Evolutionary conservation across 805 yeast genomes (phyloP).

Genomic region (Candida rishiriensis): DNA sequence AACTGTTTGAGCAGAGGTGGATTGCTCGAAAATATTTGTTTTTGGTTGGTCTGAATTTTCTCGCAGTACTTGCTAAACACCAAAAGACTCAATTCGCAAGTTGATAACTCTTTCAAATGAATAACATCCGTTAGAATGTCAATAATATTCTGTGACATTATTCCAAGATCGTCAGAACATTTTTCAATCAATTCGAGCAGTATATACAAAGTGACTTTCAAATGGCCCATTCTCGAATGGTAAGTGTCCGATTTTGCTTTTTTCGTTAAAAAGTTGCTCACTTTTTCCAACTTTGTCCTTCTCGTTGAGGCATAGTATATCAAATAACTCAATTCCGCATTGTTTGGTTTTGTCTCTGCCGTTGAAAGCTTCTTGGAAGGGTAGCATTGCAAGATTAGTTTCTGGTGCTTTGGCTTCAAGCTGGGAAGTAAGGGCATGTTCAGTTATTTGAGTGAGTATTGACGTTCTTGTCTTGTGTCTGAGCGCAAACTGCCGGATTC

Average conservation of each 20-base stretch:
- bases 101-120: slow-evolving; percentile 52
- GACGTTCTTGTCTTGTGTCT: no score
- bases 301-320: slow-evolving; percentile 88
- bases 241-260: slow-evolving; percentile 58
- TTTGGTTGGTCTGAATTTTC: slow-evolving; percentile 23
- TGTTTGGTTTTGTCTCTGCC: slow-evolving; percentile 84
- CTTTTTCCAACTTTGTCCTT: slow-evolving; percentile 84
- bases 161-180: slow-evolving; percentile 80
- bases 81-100: slow-evolving; percentile 43
- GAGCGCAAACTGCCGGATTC: no score
- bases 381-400: slow-evolving; percentile 84
- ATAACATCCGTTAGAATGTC: slow-evolving; percentile 52
- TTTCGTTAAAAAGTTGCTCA: slow-evolving; percentile 60
- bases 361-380: slow-evolving; percentile 64
- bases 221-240: slow-evolving; percentile 67
- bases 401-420: slow-evolving; percentile 73
- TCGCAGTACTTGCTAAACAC: slow-evolving; percentile 29
- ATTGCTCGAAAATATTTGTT: slow-evolving; percentile 41
- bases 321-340: slow-evolving; percentile 84
- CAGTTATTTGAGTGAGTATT: no score
- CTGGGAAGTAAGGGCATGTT: slow-evolving; percentile 17
- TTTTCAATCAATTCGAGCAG: slow-evolving; percentile 62
- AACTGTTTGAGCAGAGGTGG: slow-evolving; percentile 38
- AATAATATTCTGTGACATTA: slow-evolving; percentile 69
- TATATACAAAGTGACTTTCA: slow-evolving; percentile 75